These are phyloP conservation scores for Serendipita indica DNA, from an alignment of 768 basidiomycete species.

Conservation along the genomic window DNA sequence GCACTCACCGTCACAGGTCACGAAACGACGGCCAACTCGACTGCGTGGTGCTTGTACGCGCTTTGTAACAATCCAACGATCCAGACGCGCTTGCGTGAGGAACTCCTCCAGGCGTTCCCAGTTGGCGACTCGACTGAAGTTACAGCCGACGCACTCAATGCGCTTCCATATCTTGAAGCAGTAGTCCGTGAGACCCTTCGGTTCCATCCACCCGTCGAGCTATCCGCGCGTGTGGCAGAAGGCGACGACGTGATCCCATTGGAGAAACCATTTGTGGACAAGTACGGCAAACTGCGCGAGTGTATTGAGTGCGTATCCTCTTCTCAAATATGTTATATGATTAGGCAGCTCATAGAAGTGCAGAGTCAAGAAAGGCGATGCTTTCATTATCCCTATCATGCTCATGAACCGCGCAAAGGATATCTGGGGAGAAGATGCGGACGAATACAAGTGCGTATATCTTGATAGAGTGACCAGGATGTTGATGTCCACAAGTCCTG, in stretches of 20 bases:
- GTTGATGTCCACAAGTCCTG: conserved; percentile 34
- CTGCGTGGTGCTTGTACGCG: conserved; percentile 20
- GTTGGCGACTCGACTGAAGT: conserved; percentile 15
- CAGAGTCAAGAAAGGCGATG: conserved; percentile 28
- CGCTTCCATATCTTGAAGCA: conserved; percentile 20
- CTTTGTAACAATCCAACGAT: conserved; percentile 20
- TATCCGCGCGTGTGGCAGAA: conserved; percentile 36
- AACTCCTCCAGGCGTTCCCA: conserved; percentile 14
- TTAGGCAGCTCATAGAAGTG: neutral
- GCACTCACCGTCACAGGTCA: conserved; percentile 1
- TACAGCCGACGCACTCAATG: conserved; percentile 13
- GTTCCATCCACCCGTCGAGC: conserved; percentile 37
- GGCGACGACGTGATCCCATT: conserved; percentile 47
- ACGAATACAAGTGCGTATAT: conserved; percentile 39
- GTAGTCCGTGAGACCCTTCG: conserved; percentile 33
- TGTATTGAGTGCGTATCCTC: conserved; percentile 1
- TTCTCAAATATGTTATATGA: neutral
- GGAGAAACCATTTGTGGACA: conserved; percentile 26
- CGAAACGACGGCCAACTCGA: conserved; percentile 17
- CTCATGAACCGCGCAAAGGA: conserved; percentile 36
- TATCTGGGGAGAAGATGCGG: conserved; percentile 50
- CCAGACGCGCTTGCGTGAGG: conserved; percentile 22
- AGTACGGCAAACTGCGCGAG: conserved; percentile 8
- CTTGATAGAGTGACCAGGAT: neutral
- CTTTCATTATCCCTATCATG: conserved; percentile 35